A percentile compares a stretch with the other conserved stretches of the same genome.
Evolutionary conservation across 805 yeast species (phyloP).

Genomic region (Candida railenensis): DNA sequence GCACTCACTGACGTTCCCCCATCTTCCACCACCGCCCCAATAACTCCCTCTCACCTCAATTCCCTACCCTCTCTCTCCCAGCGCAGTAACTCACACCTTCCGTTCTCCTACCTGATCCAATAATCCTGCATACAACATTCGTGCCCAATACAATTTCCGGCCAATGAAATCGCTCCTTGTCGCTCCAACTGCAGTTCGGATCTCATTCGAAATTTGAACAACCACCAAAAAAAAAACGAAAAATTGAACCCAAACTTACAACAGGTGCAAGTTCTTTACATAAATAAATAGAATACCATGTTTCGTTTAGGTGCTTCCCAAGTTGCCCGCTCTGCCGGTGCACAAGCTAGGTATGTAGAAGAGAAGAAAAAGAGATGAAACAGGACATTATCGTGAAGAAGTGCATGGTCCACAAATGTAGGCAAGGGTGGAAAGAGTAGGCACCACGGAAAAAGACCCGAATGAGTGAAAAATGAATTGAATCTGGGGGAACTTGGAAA

Average conservation of each 20-base stretch:
- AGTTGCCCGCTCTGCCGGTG: constrained; percentile 49
- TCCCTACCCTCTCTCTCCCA: too few species aligned
- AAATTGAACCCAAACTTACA: constrained; percentile 3
- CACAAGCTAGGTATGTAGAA: constrained; percentile 46
- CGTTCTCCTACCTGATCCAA: too few species aligned
- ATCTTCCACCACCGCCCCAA: too few species aligned
- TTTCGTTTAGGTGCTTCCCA: constrained; percentile 55
- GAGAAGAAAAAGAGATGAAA: neutral
- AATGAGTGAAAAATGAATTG: too few species aligned
- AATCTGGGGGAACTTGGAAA: too few species aligned
- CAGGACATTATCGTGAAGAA: neutral
- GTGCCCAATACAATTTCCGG: constrained; percentile 8
- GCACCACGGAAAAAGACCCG: too few species aligned
- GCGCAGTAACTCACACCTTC: too few species aligned
- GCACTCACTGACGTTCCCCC: too few species aligned
- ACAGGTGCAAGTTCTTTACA: constrained; percentile 14
- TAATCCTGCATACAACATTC: constrained; percentile 2
- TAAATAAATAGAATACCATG: constrained; percentile 27
- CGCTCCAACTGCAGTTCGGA: constrained; percentile 1
- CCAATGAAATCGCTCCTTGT: constrained; percentile 16
- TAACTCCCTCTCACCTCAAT: too few species aligned
- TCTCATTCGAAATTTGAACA: constrained; percentile 2
- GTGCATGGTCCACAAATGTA: neutral
- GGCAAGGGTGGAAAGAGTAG: neutral
- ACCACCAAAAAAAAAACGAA: neutral